A percentile compares a stretch with the other conserved stretches of the same genome.
These are phyloP conservation scores for Scutellaria baicalensis DNA, from an alignment of 257 asterid species.

Conservation along the genomic window DNA sequence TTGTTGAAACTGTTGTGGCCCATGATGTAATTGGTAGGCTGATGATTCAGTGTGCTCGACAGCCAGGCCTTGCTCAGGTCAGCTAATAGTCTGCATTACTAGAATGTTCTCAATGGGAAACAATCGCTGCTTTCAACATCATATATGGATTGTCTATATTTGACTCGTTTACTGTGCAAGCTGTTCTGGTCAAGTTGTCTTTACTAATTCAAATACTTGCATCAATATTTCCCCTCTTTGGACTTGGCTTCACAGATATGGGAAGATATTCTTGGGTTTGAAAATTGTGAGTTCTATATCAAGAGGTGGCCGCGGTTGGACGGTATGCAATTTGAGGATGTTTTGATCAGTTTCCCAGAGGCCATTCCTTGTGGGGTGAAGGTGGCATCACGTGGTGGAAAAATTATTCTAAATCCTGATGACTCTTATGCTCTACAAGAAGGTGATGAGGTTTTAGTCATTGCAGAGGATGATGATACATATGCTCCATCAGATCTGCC, in stretches of 20 bases:
- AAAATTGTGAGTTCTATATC: constrained; percentile 85
- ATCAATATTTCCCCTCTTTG: constrained; percentile 8
- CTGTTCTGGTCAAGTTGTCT: not conserved
- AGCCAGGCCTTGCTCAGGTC: constrained; percentile 98
- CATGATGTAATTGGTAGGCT: constrained; percentile 91
- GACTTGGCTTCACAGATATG: constrained; percentile 54
- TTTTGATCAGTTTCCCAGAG: constrained; percentile 76
- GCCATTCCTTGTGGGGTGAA: constrained; percentile 94
- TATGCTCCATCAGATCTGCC: constrained; percentile 73
- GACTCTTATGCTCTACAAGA: constrained; percentile 75
- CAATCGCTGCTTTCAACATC: constrained; percentile 1
- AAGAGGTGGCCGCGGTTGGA: constrained; percentile 80
- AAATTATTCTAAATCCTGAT: constrained; percentile 77
- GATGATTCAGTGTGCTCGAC: constrained; percentile 96
- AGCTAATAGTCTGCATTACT: constrained; percentile 12
- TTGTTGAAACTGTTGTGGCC: constrained; percentile 92
- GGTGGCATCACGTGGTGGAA: constrained; percentile 74
- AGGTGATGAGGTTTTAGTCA: constrained; percentile 86
- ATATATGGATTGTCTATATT: not conserved
- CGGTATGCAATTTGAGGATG: constrained; percentile 83
- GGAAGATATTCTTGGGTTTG: constrained; percentile 96
- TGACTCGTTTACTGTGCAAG: not conserved
- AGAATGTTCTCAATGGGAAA: not conserved
- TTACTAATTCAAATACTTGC: not conserved
- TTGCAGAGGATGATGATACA: constrained; percentile 91